Conservation (phyloP, 768 basidiomycete species). For the Exidia glandulosa region DNA sequence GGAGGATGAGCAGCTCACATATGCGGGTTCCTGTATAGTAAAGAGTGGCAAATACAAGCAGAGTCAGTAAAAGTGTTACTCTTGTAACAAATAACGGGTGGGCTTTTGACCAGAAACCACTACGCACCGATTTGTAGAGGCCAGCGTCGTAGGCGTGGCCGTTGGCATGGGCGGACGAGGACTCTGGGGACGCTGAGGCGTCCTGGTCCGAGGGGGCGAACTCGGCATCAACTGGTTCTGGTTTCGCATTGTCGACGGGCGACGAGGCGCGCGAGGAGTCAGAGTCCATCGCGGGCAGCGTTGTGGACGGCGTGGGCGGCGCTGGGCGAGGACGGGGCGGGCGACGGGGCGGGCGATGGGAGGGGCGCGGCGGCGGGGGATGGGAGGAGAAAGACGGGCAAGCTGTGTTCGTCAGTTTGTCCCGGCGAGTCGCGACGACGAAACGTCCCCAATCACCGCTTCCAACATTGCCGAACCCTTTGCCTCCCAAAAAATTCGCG, state of each 20-base stretch:
- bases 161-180: not conserved
- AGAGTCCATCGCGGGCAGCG: not conserved
- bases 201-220: not conserved
- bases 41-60: not conserved
- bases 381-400: not conserved
- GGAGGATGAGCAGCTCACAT: not conserved
- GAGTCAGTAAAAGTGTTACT: not conserved
- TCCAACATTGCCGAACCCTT: no score
- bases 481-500: no score
- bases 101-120: not conserved
- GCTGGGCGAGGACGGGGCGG: not conserved
- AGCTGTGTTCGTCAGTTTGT: not conserved
- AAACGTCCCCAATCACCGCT: not conserved
- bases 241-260: not conserved
- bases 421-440: no score
- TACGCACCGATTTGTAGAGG: not conserved
- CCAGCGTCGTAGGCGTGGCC: conserved; percentile 1
- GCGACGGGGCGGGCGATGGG: not conserved
- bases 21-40: not conserved
- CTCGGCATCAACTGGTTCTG: not conserved
- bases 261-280: not conserved
- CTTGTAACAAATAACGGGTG: not conserved
- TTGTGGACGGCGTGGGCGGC: not conserved
- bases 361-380: not conserved
- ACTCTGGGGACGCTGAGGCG: not conserved